Conservation (phyloP, 169 alveolate genomes). For the Eimeria praecox region DNA sequence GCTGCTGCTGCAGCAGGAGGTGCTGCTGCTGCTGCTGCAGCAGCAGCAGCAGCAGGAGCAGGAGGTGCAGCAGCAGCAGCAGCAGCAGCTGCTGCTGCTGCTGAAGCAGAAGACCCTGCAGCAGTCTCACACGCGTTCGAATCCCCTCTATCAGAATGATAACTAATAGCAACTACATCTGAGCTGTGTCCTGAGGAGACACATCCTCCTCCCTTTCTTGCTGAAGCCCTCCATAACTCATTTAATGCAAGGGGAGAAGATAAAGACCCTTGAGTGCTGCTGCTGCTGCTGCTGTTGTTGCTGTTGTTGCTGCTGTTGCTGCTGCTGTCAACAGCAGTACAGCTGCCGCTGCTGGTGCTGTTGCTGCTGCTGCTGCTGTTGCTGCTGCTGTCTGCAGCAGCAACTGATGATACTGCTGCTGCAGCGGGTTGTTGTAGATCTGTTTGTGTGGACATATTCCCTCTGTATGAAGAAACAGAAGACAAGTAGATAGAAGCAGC, state of each 20-base stretch:
- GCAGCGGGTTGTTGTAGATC: constrained; percentile 2
- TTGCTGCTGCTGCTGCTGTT: background rate
- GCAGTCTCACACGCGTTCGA: background rate
- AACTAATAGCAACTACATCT: background rate
- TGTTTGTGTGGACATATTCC: background rate
- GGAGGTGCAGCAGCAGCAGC: background rate
- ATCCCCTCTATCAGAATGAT: background rate
- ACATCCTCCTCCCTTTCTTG: background rate
- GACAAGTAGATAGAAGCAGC: background rate
- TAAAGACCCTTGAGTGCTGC: background rate
- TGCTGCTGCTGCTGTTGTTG: background rate
- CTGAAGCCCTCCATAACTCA: background rate
- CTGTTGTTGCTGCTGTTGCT: background rate
- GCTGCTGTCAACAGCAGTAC: background rate
- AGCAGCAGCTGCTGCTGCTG: background rate
- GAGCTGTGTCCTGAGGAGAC: background rate
- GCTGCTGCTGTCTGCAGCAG: background rate
- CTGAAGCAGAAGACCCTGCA: background rate
- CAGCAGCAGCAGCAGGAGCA: background rate
- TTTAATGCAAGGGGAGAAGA: background rate
- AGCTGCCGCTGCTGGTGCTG: constrained; percentile 21
- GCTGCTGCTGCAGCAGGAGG: background rate
- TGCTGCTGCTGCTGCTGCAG: background rate
- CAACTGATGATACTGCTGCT: constrained; percentile 5
- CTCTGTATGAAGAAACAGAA: background rate